These are phyloP conservation scores for Russula ochroleuca DNA, from an alignment of 768 basidiomycete species.

Conservation along the genomic window DNA sequence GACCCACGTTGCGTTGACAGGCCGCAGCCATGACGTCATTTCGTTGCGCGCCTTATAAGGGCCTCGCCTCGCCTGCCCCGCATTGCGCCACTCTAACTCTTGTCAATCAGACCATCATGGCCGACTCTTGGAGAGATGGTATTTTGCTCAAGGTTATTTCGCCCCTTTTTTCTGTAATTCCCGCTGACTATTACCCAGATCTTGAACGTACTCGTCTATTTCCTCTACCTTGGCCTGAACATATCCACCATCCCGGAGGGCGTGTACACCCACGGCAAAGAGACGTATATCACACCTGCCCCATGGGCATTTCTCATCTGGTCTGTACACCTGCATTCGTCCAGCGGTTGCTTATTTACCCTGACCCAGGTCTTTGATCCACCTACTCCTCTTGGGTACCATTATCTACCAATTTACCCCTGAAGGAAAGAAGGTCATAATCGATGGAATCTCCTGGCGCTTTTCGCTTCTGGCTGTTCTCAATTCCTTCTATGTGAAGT, in stretches of 20 bases:
- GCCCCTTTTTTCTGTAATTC: not conserved
- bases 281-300: conserved; percentile 93
- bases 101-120: conserved; percentile 12
- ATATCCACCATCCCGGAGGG: conserved; percentile 77
- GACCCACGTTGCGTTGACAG: not conserved
- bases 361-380: conserved; percentile 69
- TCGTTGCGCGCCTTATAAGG: not conserved
- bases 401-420: conserved; percentile 88
- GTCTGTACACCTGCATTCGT: conserved; percentile 37
- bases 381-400: conserved; percentile 85
- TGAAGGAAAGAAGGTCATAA: conserved; percentile 66
- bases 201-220: conserved; percentile 76
- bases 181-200: conserved; percentile 36
- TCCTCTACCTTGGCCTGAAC: conserved; percentile 86
- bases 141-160: conserved; percentile 67
- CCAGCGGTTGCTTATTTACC: conserved; percentile 4
- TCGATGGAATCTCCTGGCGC: conserved; percentile 88
- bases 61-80: not conserved
- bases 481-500: conserved; percentile 84
- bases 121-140: conserved; percentile 64
- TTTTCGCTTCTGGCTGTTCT: conserved; percentile 84
- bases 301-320: conserved; percentile 91
- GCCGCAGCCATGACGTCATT: not conserved
- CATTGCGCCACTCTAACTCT: not conserved
- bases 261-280: conserved; percentile 68